Percentiles rank a stretch among this genome's conserved stretches.
phyloP scores from a whole-genome alignment of 495 filamentous ascomycete genomes.

The Penicillium maclennaniae region DNA sequence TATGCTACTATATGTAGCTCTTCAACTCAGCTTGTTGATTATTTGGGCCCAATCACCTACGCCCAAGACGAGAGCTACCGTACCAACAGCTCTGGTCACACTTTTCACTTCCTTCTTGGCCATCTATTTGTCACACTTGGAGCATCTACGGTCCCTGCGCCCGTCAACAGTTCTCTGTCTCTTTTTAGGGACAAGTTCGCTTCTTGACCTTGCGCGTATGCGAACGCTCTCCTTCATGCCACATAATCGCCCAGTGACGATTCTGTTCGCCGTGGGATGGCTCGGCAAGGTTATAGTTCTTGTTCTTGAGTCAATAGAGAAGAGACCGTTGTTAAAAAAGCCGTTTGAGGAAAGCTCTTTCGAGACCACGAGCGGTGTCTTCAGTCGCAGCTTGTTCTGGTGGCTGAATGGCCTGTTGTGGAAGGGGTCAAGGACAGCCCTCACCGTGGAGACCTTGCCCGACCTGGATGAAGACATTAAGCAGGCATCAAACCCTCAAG shows the following conservation, averaged over 20 bases:
- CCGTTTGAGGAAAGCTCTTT: constrained; percentile 37
- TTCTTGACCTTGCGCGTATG: constrained; percentile 16
- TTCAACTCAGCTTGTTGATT: constrained; percentile 12
- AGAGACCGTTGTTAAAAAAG: constrained; percentile 38
- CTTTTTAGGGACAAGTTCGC: constrained; percentile 8
- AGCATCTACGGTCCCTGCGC: constrained; percentile 20
- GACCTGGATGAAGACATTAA: constrained; percentile 35
- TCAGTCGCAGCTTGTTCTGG: constrained; percentile 46
- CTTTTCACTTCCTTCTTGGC: constrained; percentile 3
- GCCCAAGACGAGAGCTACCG: constrained; percentile 16
- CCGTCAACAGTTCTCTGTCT: constrained; percentile 18
- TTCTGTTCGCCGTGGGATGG: constrained; percentile 18
- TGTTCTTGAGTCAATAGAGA: constrained; percentile 50
- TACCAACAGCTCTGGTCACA: constrained; percentile 10
- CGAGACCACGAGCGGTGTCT: constrained; percentile 51
- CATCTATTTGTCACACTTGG: constrained; percentile 19
- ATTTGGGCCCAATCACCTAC: constrained; percentile 11
- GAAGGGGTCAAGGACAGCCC: constrained; percentile 38
- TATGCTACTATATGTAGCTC: constrained; percentile 12
- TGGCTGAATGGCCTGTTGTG: constrained; percentile 53
- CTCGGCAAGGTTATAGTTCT: constrained; percentile 41
- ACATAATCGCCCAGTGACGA: constrained; percentile 2
- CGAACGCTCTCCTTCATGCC: constrained; percentile 19
- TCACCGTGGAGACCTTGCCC: constrained; percentile 41
- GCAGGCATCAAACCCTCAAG: constrained; percentile 27